Evolutionary conservation across 371 early-diverging fungal species (phyloP).

Genomic region (Mortierella sp.): DNA sequence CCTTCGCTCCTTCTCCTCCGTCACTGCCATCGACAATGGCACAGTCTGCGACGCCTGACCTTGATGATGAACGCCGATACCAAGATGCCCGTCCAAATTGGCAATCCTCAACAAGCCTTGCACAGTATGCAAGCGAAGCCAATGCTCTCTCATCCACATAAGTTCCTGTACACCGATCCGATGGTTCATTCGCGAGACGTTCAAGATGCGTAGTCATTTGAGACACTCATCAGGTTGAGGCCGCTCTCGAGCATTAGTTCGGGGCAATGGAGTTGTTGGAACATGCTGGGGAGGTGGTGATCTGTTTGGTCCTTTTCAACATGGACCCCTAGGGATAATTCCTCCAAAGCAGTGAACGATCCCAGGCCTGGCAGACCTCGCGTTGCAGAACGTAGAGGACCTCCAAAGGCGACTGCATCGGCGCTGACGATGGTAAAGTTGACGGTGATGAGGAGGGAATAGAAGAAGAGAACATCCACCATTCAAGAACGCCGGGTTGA

Average conservation of each 20-base stretch:
- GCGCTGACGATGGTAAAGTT: not conserved
- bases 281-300: not conserved
- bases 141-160: not conserved
- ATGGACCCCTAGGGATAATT: not conserved
- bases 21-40: no score
- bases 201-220: not conserved
- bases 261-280: not conserved
- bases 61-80: no score
- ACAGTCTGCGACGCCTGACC: not conserved
- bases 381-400: not conserved
- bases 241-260: not conserved
- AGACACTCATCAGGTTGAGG: not conserved
- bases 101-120: not conserved
- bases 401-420: not conserved
- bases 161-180: not conserved
- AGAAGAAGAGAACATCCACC: not conserved
- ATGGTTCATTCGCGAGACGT: not conserved
- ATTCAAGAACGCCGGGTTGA: not conserved
- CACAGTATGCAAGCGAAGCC: not conserved
- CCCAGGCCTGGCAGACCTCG: not conserved
- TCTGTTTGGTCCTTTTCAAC: not conserved
- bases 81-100: not conserved
- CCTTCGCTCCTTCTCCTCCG: not conserved
- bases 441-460: not conserved
- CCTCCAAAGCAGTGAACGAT: not conserved